A percentile compares a stretch with the other conserved stretches of the same genome.
Evolutionary conservation across 257 asterid genomes (phyloP).

Genomic region (Thymus mandschuricus): DNA sequence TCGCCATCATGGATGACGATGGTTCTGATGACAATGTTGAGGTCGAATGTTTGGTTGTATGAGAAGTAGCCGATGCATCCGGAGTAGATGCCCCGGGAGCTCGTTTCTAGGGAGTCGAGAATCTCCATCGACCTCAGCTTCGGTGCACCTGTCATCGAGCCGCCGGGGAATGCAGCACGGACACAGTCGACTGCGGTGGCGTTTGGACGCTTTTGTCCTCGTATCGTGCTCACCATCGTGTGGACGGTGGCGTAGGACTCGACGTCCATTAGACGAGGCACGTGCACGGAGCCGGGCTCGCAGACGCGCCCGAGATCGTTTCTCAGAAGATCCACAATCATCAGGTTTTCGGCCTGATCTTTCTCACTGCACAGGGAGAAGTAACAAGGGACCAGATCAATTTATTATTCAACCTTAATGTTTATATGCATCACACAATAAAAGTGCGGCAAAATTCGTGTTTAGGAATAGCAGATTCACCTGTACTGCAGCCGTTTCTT

Average conservation of each 20-base stretch:
- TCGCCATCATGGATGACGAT: slow-evolving; percentile 71
- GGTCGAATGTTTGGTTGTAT: slow-evolving; percentile 89
- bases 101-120: slow-evolving; percentile 78
- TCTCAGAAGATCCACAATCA: slow-evolving; percentile 96
- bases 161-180: slow-evolving; percentile 95
- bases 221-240: slow-evolving; percentile 95
- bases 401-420: background rate
- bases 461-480: no score
- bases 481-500: slow-evolving; percentile 80
- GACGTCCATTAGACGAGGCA: slow-evolving; percentile 91
- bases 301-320: slow-evolving; percentile 98
- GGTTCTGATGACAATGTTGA: slow-evolving; percentile 85
- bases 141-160: slow-evolving; percentile 99
- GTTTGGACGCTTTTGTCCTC: slow-evolving; percentile 63
- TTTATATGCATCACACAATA: no score
- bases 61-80: slow-evolving; percentile 96
- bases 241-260: slow-evolving; percentile 96
- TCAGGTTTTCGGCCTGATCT: slow-evolving; percentile 97
- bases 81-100: slow-evolving; percentile 90
- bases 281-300: slow-evolving; percentile 92
- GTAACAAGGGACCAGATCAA: background rate
- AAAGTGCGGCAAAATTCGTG: background rate
- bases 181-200: slow-evolving; percentile 76
- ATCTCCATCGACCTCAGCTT: slow-evolving; percentile 94
- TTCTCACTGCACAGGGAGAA: slow-evolving; percentile 63